These are phyloP conservation scores for Wickerhamomyces alni DNA, from an alignment of 805 yeast genomes.

Conservation along the genomic window DNA sequence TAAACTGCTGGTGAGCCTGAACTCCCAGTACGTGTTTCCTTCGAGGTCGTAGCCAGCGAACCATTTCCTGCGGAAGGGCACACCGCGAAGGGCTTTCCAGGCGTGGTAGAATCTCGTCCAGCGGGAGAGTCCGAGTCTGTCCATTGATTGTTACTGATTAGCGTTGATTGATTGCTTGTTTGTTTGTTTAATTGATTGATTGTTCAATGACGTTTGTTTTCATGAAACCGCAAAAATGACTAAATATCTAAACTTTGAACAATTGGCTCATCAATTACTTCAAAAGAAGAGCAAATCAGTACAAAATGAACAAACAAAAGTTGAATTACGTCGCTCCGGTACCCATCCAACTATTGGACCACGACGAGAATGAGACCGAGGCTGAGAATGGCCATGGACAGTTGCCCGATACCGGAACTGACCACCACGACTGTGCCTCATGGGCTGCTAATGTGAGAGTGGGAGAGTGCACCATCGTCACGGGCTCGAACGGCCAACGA, in stretches of 20 bases:
- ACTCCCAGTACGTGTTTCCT: slow-evolving; percentile 86
- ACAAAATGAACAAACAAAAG: not conserved
- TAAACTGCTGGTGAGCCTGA: slow-evolving; percentile 45
- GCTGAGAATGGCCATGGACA: slow-evolving; percentile 1
- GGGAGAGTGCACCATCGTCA: slow-evolving; percentile 32
- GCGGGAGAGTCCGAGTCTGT: slow-evolving; percentile 31
- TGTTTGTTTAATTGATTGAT: not conserved
- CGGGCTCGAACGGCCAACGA: slow-evolving; percentile 30
- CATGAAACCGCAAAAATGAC: no score
- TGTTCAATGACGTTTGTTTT: no score
- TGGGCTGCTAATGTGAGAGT: slow-evolving; percentile 37
- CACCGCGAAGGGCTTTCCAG: slow-evolving; percentile 54
- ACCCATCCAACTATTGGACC: slow-evolving; percentile 34
- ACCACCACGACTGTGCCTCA: slow-evolving; percentile 1
- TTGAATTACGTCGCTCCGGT: slow-evolving; percentile 29
- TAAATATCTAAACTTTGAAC: not conserved
- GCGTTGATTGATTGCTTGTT: no score
- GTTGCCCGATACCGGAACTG: no score
- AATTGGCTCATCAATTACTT: not conserved
- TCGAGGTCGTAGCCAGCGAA: slow-evolving; percentile 68
- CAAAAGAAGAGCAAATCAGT: not conserved
- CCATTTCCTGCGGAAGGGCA: slow-evolving; percentile 66
- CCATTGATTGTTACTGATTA: slow-evolving; percentile 29
- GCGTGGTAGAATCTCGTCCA: slow-evolving; percentile 44
- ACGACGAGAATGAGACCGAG: slow-evolving; percentile 17